phyloP scores from a whole-genome alignment of 1,139 yeast species.

The Suhomyces choctaworum region DNA sequence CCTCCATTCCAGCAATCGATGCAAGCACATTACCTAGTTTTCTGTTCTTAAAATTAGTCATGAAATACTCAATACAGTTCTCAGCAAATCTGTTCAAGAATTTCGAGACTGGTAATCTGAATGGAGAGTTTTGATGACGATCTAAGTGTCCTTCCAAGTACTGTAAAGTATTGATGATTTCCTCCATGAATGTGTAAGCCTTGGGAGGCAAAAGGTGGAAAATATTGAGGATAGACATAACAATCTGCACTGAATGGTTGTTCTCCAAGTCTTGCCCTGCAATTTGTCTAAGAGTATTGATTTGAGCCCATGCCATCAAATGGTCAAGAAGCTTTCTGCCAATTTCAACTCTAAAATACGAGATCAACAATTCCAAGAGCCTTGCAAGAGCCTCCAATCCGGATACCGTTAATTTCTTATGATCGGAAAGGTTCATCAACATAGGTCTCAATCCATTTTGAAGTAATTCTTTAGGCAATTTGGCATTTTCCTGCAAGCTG shows the following conservation, averaged over 20 bases:
- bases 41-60: conserved; percentile 65
- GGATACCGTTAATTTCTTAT: conserved; percentile 81
- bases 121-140: conserved; percentile 85
- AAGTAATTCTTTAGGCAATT: conserved; percentile 85
- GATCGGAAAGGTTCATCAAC: conserved; percentile 92
- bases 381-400: conserved; percentile 92
- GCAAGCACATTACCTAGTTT: conserved; percentile 68
- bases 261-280: conserved; percentile 76
- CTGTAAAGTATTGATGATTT: conserved; percentile 72
- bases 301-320: conserved; percentile 95
- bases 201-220: conserved; percentile 91
- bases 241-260: conserved; percentile 79
- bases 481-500: conserved; percentile 81
- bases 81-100: conserved; percentile 81
- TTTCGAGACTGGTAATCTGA: conserved; percentile 86
- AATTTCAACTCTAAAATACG: conserved; percentile 94
- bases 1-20: conserved; percentile 58
- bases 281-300: conserved; percentile 66
- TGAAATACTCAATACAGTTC: conserved; percentile 72
- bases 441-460: conserved; percentile 95
- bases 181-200: conserved; percentile 90
- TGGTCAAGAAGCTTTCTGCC: conserved; percentile 93
- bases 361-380: conserved; percentile 78
- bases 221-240: conserved; percentile 86
- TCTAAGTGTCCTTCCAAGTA: conserved; percentile 81